Base-by-base conservation (phyloP, 2,329 filamentous ascomycete genomes). In the Phialophora tarda region DNA sequence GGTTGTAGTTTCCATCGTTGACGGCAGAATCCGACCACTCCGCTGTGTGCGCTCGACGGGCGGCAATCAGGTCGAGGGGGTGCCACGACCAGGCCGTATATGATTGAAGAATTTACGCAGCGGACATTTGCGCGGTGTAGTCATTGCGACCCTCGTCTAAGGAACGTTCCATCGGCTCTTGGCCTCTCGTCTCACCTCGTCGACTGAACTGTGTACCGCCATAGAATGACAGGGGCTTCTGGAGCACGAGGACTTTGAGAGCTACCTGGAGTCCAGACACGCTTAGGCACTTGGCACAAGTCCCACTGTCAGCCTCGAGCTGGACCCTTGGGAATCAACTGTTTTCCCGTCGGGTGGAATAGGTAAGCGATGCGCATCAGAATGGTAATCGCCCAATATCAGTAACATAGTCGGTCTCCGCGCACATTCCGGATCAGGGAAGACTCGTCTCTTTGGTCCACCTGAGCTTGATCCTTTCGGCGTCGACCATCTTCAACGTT, bases 401-500 rank as follows among this genome's bases (percentile, higher is more conserved):
- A 8, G 10, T 51, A 0, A 12, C 24, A 51, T 14, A 14, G 48
- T 26, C 4, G 21, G 21, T 55, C 53, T 28, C 32, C 14, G 28
- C 26, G 3, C 12, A 55, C 17, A 47, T 44, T 24, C 34, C n/a
- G 5, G 2, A 26, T 26, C 34, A 58, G 21, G 23, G 34, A n/a
- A 21, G 14, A n/a, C 14, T 24, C 11, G 55, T 24, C 23, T 59
- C 48, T 38, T 55, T 65, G 24, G 53, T 44, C 68, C 68, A 69
- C 24, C 34, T 63, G 17, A 69, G 53, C 12, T 59, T 55, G 11
- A 67, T 48, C 21, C 54, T 59, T 23, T 69, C 64, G 4, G 62
- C 44, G 21, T 62, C 51, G 30, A 55, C 55, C 30, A 69, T 61
- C 28, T 67, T 69, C 63, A 69, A 58, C 10, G 68, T 67, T 32